Percentiles rank a stretch among this genome's conserved stretches.
These are phyloP conservation scores for Suillus variegatus DNA, from an alignment of 768 basidiomycete species.

Conservation along the genomic window DNA sequence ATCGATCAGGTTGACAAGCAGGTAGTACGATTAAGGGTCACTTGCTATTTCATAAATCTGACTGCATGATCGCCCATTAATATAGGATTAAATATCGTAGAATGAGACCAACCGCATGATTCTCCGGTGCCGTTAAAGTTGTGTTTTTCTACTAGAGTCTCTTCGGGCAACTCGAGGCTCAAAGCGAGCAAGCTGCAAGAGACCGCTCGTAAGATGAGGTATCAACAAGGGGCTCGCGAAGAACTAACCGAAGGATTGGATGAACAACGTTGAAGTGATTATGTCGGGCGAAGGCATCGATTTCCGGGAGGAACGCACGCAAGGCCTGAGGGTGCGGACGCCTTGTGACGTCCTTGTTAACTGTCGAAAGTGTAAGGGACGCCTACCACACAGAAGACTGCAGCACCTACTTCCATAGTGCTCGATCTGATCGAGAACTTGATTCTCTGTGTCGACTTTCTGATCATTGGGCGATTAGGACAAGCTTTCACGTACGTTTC, in stretches of 20 bases:
- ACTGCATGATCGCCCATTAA: conserved; percentile 25
- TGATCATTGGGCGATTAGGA: conserved; percentile 15
- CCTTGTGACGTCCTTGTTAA: conserved; percentile 35
- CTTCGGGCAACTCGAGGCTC: conserved; percentile 48
- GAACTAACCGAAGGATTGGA: conserved; percentile 36
- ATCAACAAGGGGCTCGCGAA: neutral
- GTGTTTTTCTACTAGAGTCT: conserved; percentile 43
- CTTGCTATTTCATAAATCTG: conserved; percentile 52
- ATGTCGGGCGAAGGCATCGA: conserved; percentile 36
- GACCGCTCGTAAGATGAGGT: neutral
- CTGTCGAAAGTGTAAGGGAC: conserved; percentile 18
- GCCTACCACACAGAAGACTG: neutral
- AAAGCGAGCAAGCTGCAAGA: conserved; percentile 39
- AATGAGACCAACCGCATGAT: conserved; percentile 33
- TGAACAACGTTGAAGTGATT: conserved; percentile 41
- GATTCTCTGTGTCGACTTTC: conserved; percentile 37
- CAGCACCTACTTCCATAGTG: conserved; percentile 41
- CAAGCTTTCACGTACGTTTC: conserved; percentile 1
- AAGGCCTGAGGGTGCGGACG: conserved; percentile 38
- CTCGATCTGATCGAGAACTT: conserved; percentile 47
- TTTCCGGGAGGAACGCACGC: conserved; percentile 38
- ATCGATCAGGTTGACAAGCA: neutral
- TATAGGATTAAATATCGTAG: neutral
- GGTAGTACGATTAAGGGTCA: neutral
- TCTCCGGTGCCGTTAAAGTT: conserved; percentile 38